These are phyloP conservation scores for Stenogyne calaminthoides DNA, from an alignment of 305 asterid genomes.

Conservation along the genomic window DNA sequence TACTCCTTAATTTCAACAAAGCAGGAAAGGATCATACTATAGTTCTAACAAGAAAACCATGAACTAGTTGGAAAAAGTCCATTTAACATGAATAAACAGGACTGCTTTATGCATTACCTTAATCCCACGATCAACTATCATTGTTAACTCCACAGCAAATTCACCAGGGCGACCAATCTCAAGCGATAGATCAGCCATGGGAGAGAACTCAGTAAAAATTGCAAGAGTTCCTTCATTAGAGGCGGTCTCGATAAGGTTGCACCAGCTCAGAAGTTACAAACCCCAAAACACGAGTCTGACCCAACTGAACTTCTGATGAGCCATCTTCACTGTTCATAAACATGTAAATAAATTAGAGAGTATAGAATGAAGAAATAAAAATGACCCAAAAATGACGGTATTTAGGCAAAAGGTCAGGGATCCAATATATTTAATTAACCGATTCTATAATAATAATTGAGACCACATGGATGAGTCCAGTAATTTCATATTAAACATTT, in stretches of 20 bases:
- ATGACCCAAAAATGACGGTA: background rate
- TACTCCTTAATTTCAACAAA: background rate
- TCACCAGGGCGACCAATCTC: constrained; percentile 94
- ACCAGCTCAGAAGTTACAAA: constrained; percentile 80
- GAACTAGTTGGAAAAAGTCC: background rate
- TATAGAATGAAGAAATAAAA: background rate
- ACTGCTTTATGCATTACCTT: constrained; percentile 48
- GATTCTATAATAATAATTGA: background rate
- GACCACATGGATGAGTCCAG: background rate
- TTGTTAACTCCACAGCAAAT: constrained; percentile 88
- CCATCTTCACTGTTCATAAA: constrained; percentile 77
- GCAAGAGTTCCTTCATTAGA: constrained; percentile 86
- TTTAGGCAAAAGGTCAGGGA: background rate
- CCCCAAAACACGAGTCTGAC: constrained; percentile 90
- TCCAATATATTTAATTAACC: background rate
- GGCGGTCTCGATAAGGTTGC: constrained; percentile 89
- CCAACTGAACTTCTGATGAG: constrained; percentile 90
- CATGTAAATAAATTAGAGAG: background rate
- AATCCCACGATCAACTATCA: constrained; percentile 94
- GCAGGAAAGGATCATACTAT: constrained; percentile 2
- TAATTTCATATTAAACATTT: background rate
- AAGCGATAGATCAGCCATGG: constrained; percentile 96
- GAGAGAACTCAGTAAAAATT: constrained; percentile 86
- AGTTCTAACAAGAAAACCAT: background rate
- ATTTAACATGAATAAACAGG: background rate